Base-by-base conservation (phyloP, 2,329 filamentous ascomycete genomes). In the Alternaria metachromatica region DNA sequence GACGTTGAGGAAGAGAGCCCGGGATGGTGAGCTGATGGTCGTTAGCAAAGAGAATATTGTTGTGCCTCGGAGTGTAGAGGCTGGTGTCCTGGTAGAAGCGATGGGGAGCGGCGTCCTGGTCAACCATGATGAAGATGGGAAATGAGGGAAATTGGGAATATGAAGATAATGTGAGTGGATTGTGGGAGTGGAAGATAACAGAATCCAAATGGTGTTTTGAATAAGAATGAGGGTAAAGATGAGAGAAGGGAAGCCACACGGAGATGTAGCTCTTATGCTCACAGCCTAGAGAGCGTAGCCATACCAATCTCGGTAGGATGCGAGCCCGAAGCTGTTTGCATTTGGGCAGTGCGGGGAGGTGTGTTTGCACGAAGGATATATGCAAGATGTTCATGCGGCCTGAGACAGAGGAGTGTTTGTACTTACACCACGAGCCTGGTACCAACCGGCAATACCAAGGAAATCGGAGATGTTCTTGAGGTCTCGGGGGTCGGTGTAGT, bases 381-480 rank as follows among this genome's bases (percentile, higher is more conserved):
- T 57, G 58, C 56, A 63, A 62, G 58, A 63, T 61, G 59, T 43
- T 59, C 50, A 55, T 56, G 63, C 48, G 25, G 60, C 45, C 45
- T 62, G 46, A 33, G 41, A 64, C 10, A 33, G 48, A 33, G 46
- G 55, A 37, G 60, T n/a, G 64, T 67, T 69, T 74, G 65, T 62
- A 77, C 76, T 76, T 79, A 80, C 78, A 63, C 79, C 79, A 63
- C 77, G 78, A 63, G 77, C 76, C 33, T 66, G 55, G 48, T 75
- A 78, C 77, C 76, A 80, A 21, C 78, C 79, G 30, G 54, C 63
- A 13, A 78, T 63, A 48, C 78, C 78, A 23, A 80, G 67, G 41
- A 76, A 74, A 46, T 81, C 79, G 7, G 76, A 76, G 23, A 80
- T 69, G 62, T 78, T 80, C 72, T 77, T 79, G 50, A 79, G 67